Conservation (phyloP, 495 filamentous ascomycete species). For the Aspergillus bridgeri region DNA sequence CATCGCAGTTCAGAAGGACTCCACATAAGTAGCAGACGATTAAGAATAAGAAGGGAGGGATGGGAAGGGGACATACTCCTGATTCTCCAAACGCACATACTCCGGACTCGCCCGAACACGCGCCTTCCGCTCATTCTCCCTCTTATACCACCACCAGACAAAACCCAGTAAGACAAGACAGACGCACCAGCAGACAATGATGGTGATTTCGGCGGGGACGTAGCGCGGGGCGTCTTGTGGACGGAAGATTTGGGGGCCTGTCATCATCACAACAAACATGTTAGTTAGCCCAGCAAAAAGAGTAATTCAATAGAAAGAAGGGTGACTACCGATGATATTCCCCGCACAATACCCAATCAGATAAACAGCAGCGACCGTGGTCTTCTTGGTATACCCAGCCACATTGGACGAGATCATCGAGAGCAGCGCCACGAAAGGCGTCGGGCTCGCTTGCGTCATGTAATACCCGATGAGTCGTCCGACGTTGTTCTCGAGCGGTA, state of each 20-base stretch:
- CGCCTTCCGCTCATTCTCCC: constrained; percentile 60
- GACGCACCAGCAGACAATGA: constrained; percentile 60
- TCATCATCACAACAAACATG: neutral
- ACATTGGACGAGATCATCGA: constrained; percentile 63
- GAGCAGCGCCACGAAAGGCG: constrained; percentile 40
- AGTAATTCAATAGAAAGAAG: too few species aligned
- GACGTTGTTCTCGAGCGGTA: constrained; percentile 55
- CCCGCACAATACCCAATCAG: constrained; percentile 64
- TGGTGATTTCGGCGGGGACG: constrained; percentile 64
- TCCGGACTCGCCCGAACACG: constrained; percentile 48
- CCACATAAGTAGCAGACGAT: neutral
- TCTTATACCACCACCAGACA: constrained; percentile 59
- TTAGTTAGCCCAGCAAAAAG: neutral
- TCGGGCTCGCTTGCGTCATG: constrained; percentile 56
- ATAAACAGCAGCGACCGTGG: constrained; percentile 66
- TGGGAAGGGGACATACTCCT: constrained; percentile 50
- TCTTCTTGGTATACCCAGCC: constrained; percentile 73
- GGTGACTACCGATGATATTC: constrained; percentile 49
- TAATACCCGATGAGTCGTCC: constrained; percentile 64
- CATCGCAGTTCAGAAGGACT: neutral
- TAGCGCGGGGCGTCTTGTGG: constrained; percentile 58
- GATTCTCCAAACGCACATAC: constrained; percentile 65
- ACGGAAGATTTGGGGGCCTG: constrained; percentile 57
- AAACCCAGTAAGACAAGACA: constrained; percentile 55
- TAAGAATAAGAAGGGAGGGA: constrained; percentile 4